Conservation (phyloP, 768 basidiomycete genomes). For the button mushroom (Agaricus bisporus) region DNA sequence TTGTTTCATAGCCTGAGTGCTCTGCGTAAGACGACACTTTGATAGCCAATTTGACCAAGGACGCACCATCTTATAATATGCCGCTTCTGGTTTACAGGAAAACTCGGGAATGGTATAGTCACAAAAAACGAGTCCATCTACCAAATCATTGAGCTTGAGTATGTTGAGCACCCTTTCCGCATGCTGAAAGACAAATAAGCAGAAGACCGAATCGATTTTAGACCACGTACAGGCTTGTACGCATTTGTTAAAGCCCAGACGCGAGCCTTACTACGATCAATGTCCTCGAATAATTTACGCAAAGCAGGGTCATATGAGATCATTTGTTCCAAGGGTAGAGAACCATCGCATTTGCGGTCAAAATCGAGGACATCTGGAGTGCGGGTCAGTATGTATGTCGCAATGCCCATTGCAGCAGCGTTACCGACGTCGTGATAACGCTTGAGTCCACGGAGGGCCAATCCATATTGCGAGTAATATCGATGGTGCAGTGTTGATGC, state of each 20-base stretch:
- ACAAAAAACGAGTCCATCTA: constrained; percentile 76
- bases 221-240: constrained; percentile 52
- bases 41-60: neutral
- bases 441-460: constrained; percentile 73
- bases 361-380: constrained; percentile 73
- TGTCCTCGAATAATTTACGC: constrained; percentile 67
- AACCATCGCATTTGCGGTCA: constrained; percentile 76
- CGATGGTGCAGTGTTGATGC: constrained; percentile 62
- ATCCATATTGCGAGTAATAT: constrained; percentile 79
- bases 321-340: constrained; percentile 76
- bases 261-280: constrained; percentile 69
- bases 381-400: constrained; percentile 1
- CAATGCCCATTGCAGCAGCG: constrained; percentile 5
- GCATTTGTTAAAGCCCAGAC: constrained; percentile 89
- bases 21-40: neutral
- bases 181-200: constrained; percentile 44
- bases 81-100: constrained; percentile 74
- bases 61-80: constrained; percentile 58
- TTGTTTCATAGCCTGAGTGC: constrained; percentile 53
- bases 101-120: constrained; percentile 66
- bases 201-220: neutral
- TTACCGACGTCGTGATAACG: constrained; percentile 73
- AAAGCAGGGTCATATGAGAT: constrained; percentile 58
- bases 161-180: constrained; percentile 75
- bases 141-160: constrained; percentile 61